Percentiles rank a stretch among this genome's conserved stretches.
Evolutionary conservation across 2,329 filamentous ascomycete species (phyloP).

Genomic region (Ambrosiella cleistominuta): DNA sequence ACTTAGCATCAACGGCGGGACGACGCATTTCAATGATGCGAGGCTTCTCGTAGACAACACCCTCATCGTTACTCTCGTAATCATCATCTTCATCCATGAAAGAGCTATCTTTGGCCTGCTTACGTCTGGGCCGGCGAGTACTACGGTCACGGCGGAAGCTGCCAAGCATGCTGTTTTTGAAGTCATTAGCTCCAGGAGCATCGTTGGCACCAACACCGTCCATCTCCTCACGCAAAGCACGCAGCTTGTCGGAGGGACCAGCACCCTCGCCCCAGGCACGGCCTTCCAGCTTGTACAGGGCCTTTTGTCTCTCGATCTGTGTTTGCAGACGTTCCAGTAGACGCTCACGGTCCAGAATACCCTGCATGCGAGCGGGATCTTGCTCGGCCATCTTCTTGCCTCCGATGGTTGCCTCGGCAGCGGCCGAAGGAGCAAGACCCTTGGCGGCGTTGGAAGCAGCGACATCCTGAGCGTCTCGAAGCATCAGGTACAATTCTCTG

Average conservation of each 20-base stretch:
- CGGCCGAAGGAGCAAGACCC: slow-evolving; percentile 17
- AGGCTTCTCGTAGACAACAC: slow-evolving; percentile 60
- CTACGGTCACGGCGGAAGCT: slow-evolving; percentile 44
- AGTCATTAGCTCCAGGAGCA: slow-evolving; percentile 27
- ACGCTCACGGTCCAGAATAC: slow-evolving; percentile 79
- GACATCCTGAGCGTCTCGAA: slow-evolving; percentile 90
- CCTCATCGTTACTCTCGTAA: slow-evolving; percentile 30
- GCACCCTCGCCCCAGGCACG: slow-evolving; percentile 69
- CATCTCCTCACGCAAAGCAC: slow-evolving; percentile 89
- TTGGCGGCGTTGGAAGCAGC: slow-evolving; percentile 66
- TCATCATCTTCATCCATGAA: slow-evolving; percentile 31
- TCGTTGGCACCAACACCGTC: slow-evolving; percentile 39
- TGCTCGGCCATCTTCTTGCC: slow-evolving; percentile 33
- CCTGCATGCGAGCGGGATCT: slow-evolving; percentile 65
- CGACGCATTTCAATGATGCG: slow-evolving; percentile 62
- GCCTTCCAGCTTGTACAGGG: slow-evolving; percentile 90
- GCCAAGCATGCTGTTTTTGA: slow-evolving; percentile 57
- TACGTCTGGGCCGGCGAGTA: slow-evolving; percentile 25
- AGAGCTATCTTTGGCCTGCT: slow-evolving; percentile 11
- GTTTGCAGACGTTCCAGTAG: slow-evolving; percentile 89
- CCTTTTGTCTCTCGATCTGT: slow-evolving; percentile 93
- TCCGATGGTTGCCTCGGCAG: background rate
- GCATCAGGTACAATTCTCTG: slow-evolving; percentile 92
- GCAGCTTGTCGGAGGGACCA: slow-evolving; percentile 77
- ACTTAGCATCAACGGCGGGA: slow-evolving; percentile 47